Evolutionary conservation across 306 rosid species (phyloP), one percentile per base, ranked within the genome.

Genomic region (Lathyrus sativus): DNA sequence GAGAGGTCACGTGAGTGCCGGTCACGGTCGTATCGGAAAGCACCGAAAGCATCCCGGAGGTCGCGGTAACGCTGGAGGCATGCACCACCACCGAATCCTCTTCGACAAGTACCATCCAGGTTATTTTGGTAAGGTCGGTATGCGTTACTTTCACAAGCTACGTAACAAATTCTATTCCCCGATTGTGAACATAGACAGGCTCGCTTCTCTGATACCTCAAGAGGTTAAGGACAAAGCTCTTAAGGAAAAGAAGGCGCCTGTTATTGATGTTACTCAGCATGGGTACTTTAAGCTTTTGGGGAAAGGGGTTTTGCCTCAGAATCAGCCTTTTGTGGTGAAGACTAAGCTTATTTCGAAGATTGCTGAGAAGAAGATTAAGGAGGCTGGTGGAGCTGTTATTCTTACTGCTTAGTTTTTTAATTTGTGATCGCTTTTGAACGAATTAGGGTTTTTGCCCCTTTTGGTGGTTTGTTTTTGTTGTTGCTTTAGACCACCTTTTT

Each of bases 1-100:
- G 60, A 54, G 60, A 54, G 60, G 60, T 1, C 60, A 54, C 9
- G 60, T 54, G 4, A 54, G 60, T 14, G 60, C 60, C 60, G 60
- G 60, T 54, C 60, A 54, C 4, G 60, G 60, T 22, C 60, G 60
- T 54, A 24, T 54, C 35, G 60, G 60, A 22, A 54, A 54, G 35
- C 60, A 54, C 33, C 12, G 60, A 24, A 54, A 54, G 60, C 60
- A 54, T 54, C 60, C 60, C 14, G 60, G 60, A 54, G 60, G 60
- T 10, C 12, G 60, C 11, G 60, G 60, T 22, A 54, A 54, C 15
- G 60, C 60, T 7, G 60, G 60, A 22, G 60, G 60, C 0, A 54
- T 54, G 60, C 60, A 54, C 35, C 60, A 54, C 60, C 60, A 54
- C 15, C 33, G 60, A 2, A 54, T 54, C 60, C 60, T 54, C 35